Base-by-base conservation (phyloP, 257 asterid species). In the Lycium ferocissimum region DNA sequence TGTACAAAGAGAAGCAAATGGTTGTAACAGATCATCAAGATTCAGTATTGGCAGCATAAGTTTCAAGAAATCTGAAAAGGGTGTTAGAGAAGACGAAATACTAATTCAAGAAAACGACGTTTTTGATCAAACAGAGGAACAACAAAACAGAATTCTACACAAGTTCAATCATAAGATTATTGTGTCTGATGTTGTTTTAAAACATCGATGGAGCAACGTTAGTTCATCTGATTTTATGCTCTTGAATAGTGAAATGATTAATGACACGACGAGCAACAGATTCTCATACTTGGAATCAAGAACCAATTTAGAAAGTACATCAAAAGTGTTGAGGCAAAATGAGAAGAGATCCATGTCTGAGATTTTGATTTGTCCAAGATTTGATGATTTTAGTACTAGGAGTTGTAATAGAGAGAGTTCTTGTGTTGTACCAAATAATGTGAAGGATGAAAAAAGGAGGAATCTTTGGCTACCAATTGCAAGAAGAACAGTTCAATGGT, bases 391-490 rank as follows among this genome's bases (percentile, higher is more conserved):
- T 9, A 59, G 9, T 15, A 45, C 18, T 37, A 82, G 76, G 65
- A 45, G 47, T 80, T 58, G 79, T 33, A 47, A 51, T 59, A 57
- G 80, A 73, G 91, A 85, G 51, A 69, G 75, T 3, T 13, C 73
- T 10, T 76, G 78, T 84, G 18, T 9, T 9, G 53, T 62, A 22
- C 83, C 82, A 67, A 87, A 73, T 65, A 85, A 59, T 83, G 84
- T 51, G 7, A 79, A 89, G 59, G 96, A 92, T 67, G 98, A 93
- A 63, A 90, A 86, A 26, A 84, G 61, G 66, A 92, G 93, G 82
- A 92, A 88, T 58, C 71, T 89, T 33, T 95, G 99, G 99, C 83
- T 93, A n/a, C 96, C 98, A 45, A 94, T 96, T 85, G 99, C 96
- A 14, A 90, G 87, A 79, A 93, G 94, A 89, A 96, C 98, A 84